Evolutionary conservation across 2,329 filamentous ascomycete genomes (phyloP).

Genomic region (Fusarium sp.): DNA sequence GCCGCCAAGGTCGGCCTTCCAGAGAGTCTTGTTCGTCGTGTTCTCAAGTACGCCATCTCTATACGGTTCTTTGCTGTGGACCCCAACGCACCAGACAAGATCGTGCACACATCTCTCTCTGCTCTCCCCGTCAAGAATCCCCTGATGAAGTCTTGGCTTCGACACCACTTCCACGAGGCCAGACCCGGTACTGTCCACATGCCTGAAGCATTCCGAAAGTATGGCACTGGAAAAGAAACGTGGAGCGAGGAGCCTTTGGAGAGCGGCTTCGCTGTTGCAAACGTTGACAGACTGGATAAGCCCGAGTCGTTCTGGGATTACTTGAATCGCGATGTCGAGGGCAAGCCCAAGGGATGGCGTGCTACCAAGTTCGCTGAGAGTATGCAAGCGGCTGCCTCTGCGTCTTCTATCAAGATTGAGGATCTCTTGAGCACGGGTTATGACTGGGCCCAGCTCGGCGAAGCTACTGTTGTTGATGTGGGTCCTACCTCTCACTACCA

Average conservation of each 20-base stretch:
- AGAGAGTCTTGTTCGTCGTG: slow-evolving; percentile 50
- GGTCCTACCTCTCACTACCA: not conserved
- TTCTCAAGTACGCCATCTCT: slow-evolving; percentile 52
- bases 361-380: slow-evolving; percentile 26
- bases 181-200: slow-evolving; percentile 48
- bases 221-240: slow-evolving; percentile 44
- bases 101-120: slow-evolving; percentile 52
- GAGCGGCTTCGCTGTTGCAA: slow-evolving; percentile 49
- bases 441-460: slow-evolving; percentile 41
- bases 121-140: slow-evolving; percentile 25
- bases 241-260: slow-evolving; percentile 48
- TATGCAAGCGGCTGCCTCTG: slow-evolving; percentile 17
- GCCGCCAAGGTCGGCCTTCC: slow-evolving; percentile 52
- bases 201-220: slow-evolving; percentile 47
- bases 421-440: slow-evolving; percentile 22
- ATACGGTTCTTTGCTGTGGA: slow-evolving; percentile 50
- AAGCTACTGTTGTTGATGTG: slow-evolving; percentile 45
- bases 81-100: not conserved
- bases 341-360: slow-evolving; percentile 29
- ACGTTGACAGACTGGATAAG: slow-evolving; percentile 17
- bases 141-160: slow-evolving; percentile 30
- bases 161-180: slow-evolving; percentile 50
- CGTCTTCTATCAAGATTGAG: slow-evolving; percentile 9
- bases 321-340: slow-evolving; percentile 19
- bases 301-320: slow-evolving; percentile 26